Conservation (phyloP, 1,139 yeast genomes). For the Hemisphaericaspora xylanilytica region DNA sequence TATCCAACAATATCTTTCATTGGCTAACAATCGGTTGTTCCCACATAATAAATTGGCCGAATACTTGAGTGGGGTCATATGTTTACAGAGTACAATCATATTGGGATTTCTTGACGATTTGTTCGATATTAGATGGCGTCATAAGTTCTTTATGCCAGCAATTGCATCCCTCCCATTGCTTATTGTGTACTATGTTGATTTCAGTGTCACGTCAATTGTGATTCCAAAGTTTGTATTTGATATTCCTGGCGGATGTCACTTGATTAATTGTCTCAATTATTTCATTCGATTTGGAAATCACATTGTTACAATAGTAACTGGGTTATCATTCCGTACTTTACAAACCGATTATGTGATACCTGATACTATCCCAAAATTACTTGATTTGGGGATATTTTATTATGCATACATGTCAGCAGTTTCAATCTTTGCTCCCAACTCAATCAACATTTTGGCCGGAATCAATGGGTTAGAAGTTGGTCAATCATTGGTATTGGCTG, state of each 20-base stretch:
- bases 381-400: slow-evolving; percentile 78
- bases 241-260: slow-evolving; percentile 24
- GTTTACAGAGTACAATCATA: slow-evolving; percentile 78
- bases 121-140: slow-evolving; percentile 96
- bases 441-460: slow-evolving; percentile 96
- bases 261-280: slow-evolving; percentile 20
- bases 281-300: slow-evolving; percentile 34
- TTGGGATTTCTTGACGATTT: slow-evolving; percentile 92
- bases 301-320: slow-evolving; percentile 32
- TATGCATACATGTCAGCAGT: slow-evolving; percentile 88
- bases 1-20: slow-evolving; percentile 33
- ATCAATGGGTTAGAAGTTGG: slow-evolving; percentile 96
- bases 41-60: slow-evolving; percentile 87
- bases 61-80: slow-evolving; percentile 78
- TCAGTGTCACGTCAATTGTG: slow-evolving; percentile 87
- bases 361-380: slow-evolving; percentile 37
- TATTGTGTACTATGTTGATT: slow-evolving; percentile 89
- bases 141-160: slow-evolving; percentile 92
- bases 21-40: slow-evolving; percentile 45
- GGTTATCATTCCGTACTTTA: slow-evolving; percentile 40
- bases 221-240: slow-evolving; percentile 68
- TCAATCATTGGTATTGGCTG: slow-evolving; percentile 77
- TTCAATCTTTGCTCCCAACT: slow-evolving; percentile 91
- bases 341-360: slow-evolving; percentile 33
- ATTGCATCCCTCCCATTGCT: slow-evolving; percentile 89